Percentiles rank a stretch among this genome's conserved stretches.
Evolutionary conservation across 805 yeast species (phyloP).

Genomic region (Spathaspora boniae): DNA sequence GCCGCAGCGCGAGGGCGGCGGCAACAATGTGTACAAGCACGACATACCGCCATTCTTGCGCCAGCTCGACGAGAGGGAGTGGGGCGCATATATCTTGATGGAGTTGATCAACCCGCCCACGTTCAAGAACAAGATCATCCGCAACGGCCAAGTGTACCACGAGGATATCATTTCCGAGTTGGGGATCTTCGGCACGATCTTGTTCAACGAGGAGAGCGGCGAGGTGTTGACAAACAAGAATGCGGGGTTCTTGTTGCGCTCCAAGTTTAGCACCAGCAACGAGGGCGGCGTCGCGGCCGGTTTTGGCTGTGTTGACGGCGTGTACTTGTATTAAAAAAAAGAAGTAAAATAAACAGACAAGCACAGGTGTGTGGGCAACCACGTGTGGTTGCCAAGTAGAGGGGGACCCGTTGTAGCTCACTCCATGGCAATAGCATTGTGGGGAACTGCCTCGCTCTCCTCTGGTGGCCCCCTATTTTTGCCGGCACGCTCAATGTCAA

Average conservation of each 20-base stretch:
- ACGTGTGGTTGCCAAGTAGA: too few relatives aligned
- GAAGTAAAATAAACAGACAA: too few relatives aligned
- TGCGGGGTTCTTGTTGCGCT: constrained; percentile 84
- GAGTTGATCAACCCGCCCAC: constrained; percentile 82
- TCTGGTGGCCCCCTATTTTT: constrained; percentile 1
- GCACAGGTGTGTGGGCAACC: too few relatives aligned
- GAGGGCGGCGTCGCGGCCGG: constrained; percentile 99
- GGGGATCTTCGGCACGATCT: constrained; percentile 82
- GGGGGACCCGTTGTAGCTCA: too few relatives aligned
- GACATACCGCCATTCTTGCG: constrained; percentile 76
- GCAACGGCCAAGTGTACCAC: constrained; percentile 57
- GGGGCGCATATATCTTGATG: constrained; percentile 94
- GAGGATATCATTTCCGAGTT: constrained; percentile 86
- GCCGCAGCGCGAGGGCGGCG: constrained; percentile 99
- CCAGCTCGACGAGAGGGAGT: constrained; percentile 58
- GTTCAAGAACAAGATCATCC: constrained; percentile 62
- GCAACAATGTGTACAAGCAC: constrained; percentile 85
- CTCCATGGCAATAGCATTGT: too few relatives aligned
- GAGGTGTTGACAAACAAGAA: constrained; percentile 57
- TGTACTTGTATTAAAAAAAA: constrained; percentile 44
- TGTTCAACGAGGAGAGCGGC: constrained; percentile 67
- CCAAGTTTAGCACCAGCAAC: constrained; percentile 80
- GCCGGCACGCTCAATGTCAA: constrained; percentile 22
- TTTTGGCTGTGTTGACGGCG: constrained; percentile 91
- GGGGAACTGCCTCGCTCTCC: too few relatives aligned